Percentiles rank a stretch among this genome's conserved stretches.
phyloP scores from a whole-genome alignment of 345 rosid species.

The Arabidopsis thaliana region DNA sequence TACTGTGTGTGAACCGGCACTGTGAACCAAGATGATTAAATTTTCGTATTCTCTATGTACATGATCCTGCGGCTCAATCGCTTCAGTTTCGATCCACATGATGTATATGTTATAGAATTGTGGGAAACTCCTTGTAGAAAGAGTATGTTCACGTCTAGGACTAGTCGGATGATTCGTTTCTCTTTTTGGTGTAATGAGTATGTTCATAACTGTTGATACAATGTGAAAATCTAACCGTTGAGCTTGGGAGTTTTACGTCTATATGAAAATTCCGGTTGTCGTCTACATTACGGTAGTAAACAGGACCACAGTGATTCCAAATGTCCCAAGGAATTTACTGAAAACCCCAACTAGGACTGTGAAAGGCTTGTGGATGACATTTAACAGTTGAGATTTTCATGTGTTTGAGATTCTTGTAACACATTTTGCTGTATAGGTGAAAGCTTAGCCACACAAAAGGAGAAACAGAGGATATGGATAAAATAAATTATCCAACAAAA shows the following conservation, averaged over 20 bases:
- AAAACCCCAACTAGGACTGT: not conserved
- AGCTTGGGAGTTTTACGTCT: not conserved
- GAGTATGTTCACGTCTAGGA: too few species aligned
- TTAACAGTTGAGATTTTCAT: slow-evolving; percentile 22
- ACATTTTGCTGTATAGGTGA: slow-evolving; percentile 4
- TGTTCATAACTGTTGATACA: not conserved
- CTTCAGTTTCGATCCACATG: not conserved
- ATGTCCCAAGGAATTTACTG: not conserved
- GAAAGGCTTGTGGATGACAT: slow-evolving; percentile 27
- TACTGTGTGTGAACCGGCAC: not conserved
- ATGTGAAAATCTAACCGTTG: not conserved
- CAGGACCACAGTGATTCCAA: slow-evolving; percentile 16
- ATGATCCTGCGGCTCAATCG: too few species aligned
- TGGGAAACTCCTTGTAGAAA: not conserved
- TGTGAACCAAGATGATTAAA: too few species aligned
- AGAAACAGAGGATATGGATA: slow-evolving; percentile 40
- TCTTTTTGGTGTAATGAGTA: not conserved
- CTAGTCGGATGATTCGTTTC: not conserved
- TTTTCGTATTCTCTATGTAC: too few species aligned
- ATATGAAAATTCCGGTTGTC: not conserved
- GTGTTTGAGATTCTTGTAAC: slow-evolving; percentile 24
- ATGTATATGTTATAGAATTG: not conserved
- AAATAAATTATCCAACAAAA: slow-evolving; percentile 54
- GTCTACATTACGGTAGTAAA: not conserved
- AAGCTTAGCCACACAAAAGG: slow-evolving; percentile 42